Percentiles rank a stretch among this genome's conserved stretches.
These are phyloP conservation scores for Bisporella sp. DNA, from an alignment of 2,329 filamentous ascomycete species.

Conservation along the genomic window DNA sequence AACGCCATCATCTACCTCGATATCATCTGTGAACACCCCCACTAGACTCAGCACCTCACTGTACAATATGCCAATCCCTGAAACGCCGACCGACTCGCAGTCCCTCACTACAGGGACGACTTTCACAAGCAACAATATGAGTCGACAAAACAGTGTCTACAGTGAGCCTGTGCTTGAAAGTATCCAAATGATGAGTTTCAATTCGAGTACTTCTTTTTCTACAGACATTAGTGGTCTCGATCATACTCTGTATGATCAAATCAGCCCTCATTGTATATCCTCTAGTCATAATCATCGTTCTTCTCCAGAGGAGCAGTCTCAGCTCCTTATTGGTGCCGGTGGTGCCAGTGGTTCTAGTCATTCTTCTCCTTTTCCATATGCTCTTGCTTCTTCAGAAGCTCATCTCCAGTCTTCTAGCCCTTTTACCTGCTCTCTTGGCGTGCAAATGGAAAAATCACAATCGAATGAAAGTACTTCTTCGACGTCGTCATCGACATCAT, in stretches of 20 bases:
- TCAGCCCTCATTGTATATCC: conserved; percentile 16
- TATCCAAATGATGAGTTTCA: conserved; percentile 27
- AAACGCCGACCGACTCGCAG: conserved; percentile 21
- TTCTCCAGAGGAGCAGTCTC: conserved; percentile 26
- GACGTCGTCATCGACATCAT: conserved; percentile 20
- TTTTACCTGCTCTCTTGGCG: conserved; percentile 19
- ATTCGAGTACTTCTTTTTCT: conserved; percentile 24
- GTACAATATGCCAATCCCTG: conserved; percentile 21
- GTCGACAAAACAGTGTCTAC: conserved; percentile 26
- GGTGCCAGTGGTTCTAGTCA: conserved; percentile 26
- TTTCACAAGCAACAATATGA: conserved; percentile 25
- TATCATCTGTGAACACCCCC: conserved; percentile 8
- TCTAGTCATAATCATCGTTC: conserved; percentile 22
- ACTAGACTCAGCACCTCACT: conserved; percentile 10
- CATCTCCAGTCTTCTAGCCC: background rate
- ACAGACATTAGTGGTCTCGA: conserved; percentile 20
- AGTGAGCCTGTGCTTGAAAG: conserved; percentile 25
- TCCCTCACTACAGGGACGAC: conserved; percentile 27
- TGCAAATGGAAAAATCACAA: conserved; percentile 27
- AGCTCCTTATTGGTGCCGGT: conserved; percentile 25
- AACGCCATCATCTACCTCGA: conserved; percentile 11
- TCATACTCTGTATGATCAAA: conserved; percentile 22
- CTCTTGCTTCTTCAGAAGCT: conserved; percentile 14
- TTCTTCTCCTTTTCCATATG: conserved; percentile 20
- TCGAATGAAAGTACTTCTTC: conserved; percentile 28